Evolutionary conservation across 192 early-diverging fungal species (phyloP), one percentile per base, ranked within the genome.

Genomic region (Podochytrium sp.): DNA sequence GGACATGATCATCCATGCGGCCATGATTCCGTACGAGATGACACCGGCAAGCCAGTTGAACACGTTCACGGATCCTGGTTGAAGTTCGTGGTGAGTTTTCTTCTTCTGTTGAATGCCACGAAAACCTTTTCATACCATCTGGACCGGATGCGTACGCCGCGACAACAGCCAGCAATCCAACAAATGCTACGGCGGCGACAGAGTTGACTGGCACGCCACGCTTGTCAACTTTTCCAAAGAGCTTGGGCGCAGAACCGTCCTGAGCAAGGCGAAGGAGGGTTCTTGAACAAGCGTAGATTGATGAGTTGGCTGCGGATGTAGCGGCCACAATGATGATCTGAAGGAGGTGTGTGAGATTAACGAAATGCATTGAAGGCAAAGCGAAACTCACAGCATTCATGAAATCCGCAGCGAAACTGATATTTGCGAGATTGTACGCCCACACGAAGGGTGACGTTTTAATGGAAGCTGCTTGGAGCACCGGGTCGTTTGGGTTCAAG

Each of bases 341-440:
- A n/a, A n/a, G n/a, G n/a, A n/a, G n/a, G n/a, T n/a, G n/a, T n/a
- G n/a, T n/a, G n/a, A n/a, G n/a, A n/a, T n/a, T n/a, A n/a, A n/a
- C n/a, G n/a, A n/a, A n/a, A n/a, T n/a, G n/a, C n/a, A n/a, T n/a
- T n/a, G n/a, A n/a, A n/a, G n/a, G n/a, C n/a, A n/a, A n/a, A n/a
- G n/a, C n/a, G n/a, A n/a, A n/a, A n/a, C n/a, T n/a, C n/a, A 66
- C 86, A 38, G 87, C 91, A 73, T 94, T 94, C 83, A 94, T 91
- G 30, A 92, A 76, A 76, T 91, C 75, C 50, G 77, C 74, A 2
- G 84, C 90, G 6, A 76, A 79, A 7, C 56, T 23, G 53, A 91
- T 81, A 37, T 85, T 84, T 30, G 87, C 85, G 34, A 71, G 79
- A 35, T 83, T 67, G 67, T 91, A 87, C 16, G 89, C 90, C 33